phyloP scores from a whole-genome alignment of 371 early-diverging fungal species.

The Modicella reniformis region DNA sequence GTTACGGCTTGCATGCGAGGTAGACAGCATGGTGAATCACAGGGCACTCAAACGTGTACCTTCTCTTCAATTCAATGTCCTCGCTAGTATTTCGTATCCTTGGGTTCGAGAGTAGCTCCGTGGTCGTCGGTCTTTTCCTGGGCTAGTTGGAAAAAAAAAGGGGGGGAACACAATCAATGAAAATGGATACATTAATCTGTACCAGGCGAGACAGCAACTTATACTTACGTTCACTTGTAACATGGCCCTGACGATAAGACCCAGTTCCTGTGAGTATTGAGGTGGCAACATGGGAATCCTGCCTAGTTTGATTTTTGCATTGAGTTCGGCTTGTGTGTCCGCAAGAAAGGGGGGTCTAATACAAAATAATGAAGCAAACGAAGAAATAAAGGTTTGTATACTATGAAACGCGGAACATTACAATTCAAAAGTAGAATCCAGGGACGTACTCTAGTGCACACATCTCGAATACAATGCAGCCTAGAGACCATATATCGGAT shows the following conservation, averaged over 20 bases:
- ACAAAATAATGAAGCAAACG: not conserved
- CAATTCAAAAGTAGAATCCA: not conserved
- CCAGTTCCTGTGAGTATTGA: constrained; percentile 64
- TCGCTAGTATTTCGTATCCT: constrained; percentile 19
- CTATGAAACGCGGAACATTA: not conserved
- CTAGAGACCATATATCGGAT: constrained; percentile 78
- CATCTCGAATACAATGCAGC: constrained; percentile 76
- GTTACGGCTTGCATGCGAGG: not conserved
- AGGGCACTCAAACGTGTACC: constrained; percentile 5
- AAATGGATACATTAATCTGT: not conserved
- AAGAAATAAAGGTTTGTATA: not conserved
- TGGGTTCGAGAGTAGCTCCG: constrained; percentile 36
- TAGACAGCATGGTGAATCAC: not conserved
- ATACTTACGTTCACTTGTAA: constrained; percentile 59
- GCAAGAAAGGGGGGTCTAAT: constrained; percentile 74
- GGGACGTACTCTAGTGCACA: constrained; percentile 69
- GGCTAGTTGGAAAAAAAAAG: constrained; percentile 27
- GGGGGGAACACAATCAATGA: not conserved
- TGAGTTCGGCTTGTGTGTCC: constrained; percentile 62
- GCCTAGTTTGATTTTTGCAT: constrained; percentile 65
- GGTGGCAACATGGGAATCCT: constrained; percentile 59
- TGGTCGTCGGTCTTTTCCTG: constrained; percentile 47
- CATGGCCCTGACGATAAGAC: constrained; percentile 60
- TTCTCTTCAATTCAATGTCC: constrained; percentile 22
- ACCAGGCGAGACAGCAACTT: too few species aligned